phyloP scores from a whole-genome alignment of 768 basidiomycete genomes.

The Mycena capillaripes region DNA sequence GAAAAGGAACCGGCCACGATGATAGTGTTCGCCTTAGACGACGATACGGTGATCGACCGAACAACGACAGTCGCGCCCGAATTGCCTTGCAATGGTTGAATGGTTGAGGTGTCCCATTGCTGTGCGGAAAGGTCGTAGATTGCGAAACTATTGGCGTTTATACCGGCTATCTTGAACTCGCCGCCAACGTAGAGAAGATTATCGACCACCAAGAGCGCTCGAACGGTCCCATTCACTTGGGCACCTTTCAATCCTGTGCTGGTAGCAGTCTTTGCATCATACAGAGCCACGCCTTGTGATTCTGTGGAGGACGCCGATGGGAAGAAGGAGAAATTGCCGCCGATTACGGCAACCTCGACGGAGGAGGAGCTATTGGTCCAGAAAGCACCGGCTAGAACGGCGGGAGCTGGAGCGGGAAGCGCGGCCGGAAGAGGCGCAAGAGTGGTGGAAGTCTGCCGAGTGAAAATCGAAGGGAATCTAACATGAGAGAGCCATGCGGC shows the following conservation, averaged over 20 bases:
- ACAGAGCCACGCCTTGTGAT: slow-evolving; percentile 76
- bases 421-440: slow-evolving; percentile 67
- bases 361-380: slow-evolving; percentile 86
- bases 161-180: slow-evolving; percentile 76
- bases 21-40: slow-evolving; percentile 70
- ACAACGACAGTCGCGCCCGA: slow-evolving; percentile 73
- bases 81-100: slow-evolving; percentile 72
- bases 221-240: slow-evolving; percentile 82
- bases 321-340: slow-evolving; percentile 88
- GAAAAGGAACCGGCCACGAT: slow-evolving; percentile 92
- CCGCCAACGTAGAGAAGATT: slow-evolving; percentile 87
- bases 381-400: slow-evolving; percentile 88
- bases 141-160: slow-evolving; percentile 76
- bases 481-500: slow-evolving; percentile 65
- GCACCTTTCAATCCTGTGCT: slow-evolving; percentile 71
- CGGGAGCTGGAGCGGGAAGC: slow-evolving; percentile 76
- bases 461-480: slow-evolving; percentile 59
- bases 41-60: slow-evolving; percentile 76
- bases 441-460: slow-evolving; percentile 65
- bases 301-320: slow-evolving; percentile 51
- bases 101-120: slow-evolving; percentile 70
- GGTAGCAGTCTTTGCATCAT: slow-evolving; percentile 66
- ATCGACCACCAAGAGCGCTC: slow-evolving; percentile 79
- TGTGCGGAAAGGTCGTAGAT: slow-evolving; percentile 81
- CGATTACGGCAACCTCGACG: slow-evolving; percentile 79